Evolutionary conservation across 139 green algal genomes (phyloP), one percentile per base, ranked within the genome.

Genomic region (Spirogloea muscicola): DNA sequence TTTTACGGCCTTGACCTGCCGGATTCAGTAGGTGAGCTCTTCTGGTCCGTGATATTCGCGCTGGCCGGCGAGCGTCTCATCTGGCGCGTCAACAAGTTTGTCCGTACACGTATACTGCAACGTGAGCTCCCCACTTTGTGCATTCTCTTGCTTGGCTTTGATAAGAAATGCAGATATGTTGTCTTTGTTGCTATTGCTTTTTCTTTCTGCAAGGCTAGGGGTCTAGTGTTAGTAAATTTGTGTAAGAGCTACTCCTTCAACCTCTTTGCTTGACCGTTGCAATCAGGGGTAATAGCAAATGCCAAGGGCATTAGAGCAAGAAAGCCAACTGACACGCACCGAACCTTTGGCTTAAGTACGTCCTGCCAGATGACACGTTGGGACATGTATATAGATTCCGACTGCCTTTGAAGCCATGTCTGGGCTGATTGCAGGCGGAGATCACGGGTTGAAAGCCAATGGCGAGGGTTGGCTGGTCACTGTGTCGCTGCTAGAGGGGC

Each of bases 401-500:
- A 36, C 2, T 1, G 27, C 52, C 16, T 27, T 1, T 31, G 16
- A n/a, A 1, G 52, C 52, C 1, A 62, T 4, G 1, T 29, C 52
- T 36, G n/a, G 36, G 21, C 2, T 18, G 9, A 40, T 27, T 29
- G 51, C 72, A 80, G 72, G 21, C n/a, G 63, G 72, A 1, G 72
- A 80, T 41, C 10, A 49, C 21, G 72, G 72, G 10, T 41, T 67
- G 43, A 44, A 49, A 7, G 62, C 62, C 13, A 18, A 80, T 31
- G 72, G 72, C 10, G 63, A 77, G 39, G 72, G 72, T 21, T 80
- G 72, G 72, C 44, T 80, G 62, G 3, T 80, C 65, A 80, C 63
- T 13, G 40, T 80, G 13, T 34, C 63, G 36, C 46, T 80, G 44
- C 13, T 80, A n/a, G 67, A 66, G 5, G 48, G 37, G 6, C 1